These are phyloP conservation scores for Scedosporium aurantiacum DNA, from an alignment of 2,329 filamentous ascomycete genomes.

Conservation along the genomic window DNA sequence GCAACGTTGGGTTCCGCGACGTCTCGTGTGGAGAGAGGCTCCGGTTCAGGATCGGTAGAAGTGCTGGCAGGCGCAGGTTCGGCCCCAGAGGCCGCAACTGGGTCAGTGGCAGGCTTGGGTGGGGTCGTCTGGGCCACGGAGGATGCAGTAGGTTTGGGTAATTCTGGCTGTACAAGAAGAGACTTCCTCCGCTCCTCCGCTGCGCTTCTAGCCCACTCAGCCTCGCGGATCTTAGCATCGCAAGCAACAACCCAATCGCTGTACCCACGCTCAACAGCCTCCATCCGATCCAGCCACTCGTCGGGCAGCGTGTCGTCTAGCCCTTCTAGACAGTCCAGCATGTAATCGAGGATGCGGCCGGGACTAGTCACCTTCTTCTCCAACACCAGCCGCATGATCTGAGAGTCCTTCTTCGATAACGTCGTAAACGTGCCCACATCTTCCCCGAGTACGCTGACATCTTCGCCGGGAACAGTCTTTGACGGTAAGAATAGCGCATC, in stretches of 20 bases:
- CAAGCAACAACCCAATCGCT: constrained; percentile 71
- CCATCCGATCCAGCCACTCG: constrained; percentile 77
- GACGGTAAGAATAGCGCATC: constrained; percentile 37
- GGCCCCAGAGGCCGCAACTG: too few species aligned
- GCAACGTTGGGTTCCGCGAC: too few species aligned
- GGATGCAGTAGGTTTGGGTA: neutral
- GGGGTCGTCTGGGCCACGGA: too few species aligned
- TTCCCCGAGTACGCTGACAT: neutral
- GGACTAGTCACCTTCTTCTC: constrained; percentile 58
- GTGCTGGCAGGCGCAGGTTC: too few species aligned
- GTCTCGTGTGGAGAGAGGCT: too few species aligned
- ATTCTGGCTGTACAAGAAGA: neutral
- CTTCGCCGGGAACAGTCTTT: neutral
- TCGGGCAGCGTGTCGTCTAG: constrained; percentile 75
- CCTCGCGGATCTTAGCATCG: constrained; percentile 60
- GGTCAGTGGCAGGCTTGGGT: too few species aligned
- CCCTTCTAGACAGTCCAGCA: constrained; percentile 81
- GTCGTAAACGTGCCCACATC: constrained; percentile 10
- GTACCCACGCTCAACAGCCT: constrained; percentile 66
- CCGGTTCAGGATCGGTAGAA: too few species aligned
- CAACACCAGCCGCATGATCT: constrained; percentile 51
- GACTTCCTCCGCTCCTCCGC: neutral
- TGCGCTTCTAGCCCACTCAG: constrained; percentile 35
- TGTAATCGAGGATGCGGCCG: constrained; percentile 65
- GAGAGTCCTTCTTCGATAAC: constrained; percentile 33